Evolutionary conservation across 352 stramenopile genomes (phyloP).

Genomic region (Phytophthora multivora): DNA sequence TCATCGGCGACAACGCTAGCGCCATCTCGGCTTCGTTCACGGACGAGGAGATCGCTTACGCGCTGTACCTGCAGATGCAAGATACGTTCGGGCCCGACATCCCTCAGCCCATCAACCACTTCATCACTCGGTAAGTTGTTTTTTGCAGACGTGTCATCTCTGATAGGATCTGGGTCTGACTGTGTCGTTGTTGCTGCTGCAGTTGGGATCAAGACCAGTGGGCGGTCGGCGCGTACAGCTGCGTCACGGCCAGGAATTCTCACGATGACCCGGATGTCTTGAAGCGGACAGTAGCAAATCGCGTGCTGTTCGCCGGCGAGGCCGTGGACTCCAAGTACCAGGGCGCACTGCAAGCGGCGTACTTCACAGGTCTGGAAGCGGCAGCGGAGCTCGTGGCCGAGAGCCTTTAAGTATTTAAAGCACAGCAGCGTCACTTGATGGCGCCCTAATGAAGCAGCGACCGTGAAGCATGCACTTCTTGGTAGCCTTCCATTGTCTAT

Average conservation of each 20-base stretch:
- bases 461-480: no score
- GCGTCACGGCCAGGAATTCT: slow-evolving; percentile 57
- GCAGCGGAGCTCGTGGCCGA: slow-evolving; percentile 26
- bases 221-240: slow-evolving; percentile 68
- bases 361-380: slow-evolving; percentile 52
- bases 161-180: no score
- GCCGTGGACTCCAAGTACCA: slow-evolving; percentile 76
- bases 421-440: background rate
- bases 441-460: background rate
- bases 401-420: slow-evolving; percentile 16
- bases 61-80: slow-evolving; percentile 56
- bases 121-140: slow-evolving; percentile 58
- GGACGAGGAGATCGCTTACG: slow-evolving; percentile 53
- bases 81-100: slow-evolving; percentile 49
- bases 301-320: slow-evolving; percentile 72
- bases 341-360: slow-evolving; percentile 69
- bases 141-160: slow-evolving; percentile 46
- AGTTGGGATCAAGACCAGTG: slow-evolving; percentile 75
- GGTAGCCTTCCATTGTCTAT: no score
- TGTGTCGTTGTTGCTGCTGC: slow-evolving; percentile 17
- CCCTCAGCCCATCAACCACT: slow-evolving; percentile 45
- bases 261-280: slow-evolving; percentile 62
- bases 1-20: slow-evolving; percentile 56
- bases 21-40: slow-evolving; percentile 47
- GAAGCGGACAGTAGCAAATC: slow-evolving; percentile 46